Conservation (phyloP, 1,139 yeast species). For the Suhomyces wounanorum region DNA sequence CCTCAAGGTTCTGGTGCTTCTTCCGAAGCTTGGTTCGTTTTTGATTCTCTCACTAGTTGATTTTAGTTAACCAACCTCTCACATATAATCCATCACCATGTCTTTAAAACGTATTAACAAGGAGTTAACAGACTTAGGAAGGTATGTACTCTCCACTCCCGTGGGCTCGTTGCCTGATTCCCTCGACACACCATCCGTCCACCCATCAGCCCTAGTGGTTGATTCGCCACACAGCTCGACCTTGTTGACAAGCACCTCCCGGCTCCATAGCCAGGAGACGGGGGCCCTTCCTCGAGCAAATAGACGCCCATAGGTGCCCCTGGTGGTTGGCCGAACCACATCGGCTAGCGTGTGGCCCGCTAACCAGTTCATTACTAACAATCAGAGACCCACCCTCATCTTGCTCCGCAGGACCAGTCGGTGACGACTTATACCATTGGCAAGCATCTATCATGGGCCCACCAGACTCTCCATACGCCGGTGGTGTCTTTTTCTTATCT, state of each 20-base stretch:
- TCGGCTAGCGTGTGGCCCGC: background rate
- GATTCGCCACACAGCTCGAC: background rate
- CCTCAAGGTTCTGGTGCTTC: slow-evolving; percentile 10
- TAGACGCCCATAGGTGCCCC: no score
- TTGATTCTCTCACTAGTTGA: slow-evolving; percentile 8
- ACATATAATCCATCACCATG: slow-evolving; percentile 42
- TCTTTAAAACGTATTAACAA: slow-evolving; percentile 94
- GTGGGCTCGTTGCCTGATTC: background rate
- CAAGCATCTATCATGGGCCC: slow-evolving; percentile 98
- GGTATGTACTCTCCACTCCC: slow-evolving; percentile 54
- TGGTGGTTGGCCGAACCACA: background rate
- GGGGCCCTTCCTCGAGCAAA: no score
- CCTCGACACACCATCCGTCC: background rate
- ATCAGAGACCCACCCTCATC: slow-evolving; percentile 96
- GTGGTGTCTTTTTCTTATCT: slow-evolving; percentile 88
- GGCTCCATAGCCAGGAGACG: background rate
- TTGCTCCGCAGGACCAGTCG: slow-evolving; percentile 98
- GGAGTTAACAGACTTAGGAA: slow-evolving; percentile 91
- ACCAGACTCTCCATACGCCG: slow-evolving; percentile 89
- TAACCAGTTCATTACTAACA: slow-evolving; percentile 2
- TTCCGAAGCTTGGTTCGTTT: slow-evolving; percentile 8
- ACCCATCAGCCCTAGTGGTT: background rate
- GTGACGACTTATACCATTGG: slow-evolving; percentile 95
- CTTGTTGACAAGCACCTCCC: background rate
- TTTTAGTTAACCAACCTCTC: slow-evolving; percentile 6